These are phyloP conservation scores for Moricandia moricandioides DNA, from an alignment of 345 rosid genomes.

Conservation along the genomic window DNA sequence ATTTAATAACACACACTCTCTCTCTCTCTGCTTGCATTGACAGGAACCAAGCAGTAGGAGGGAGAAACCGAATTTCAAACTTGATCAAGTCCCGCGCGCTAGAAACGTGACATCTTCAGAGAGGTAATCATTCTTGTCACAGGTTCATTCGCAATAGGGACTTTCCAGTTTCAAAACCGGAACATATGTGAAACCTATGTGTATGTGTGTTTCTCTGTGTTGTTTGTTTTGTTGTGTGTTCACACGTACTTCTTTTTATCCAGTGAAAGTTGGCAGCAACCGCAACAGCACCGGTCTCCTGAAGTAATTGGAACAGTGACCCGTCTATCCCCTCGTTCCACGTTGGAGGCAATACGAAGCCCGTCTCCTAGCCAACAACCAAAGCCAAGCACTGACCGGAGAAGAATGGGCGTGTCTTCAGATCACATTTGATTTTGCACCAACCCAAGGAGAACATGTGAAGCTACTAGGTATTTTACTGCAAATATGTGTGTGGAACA, in stretches of 20 bases:
- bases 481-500: neutral
- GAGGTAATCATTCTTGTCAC: conserved; percentile 36
- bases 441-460: neutral
- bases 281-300: conserved; percentile 34
- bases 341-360: conserved; percentile 37
- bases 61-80: conserved; percentile 39
- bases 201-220: neutral
- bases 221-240: neutral
- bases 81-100: conserved; percentile 42
- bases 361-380: neutral
- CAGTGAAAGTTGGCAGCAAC: conserved; percentile 47
- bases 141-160: neutral
- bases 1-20: neutral
- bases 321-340: conserved; percentile 50
- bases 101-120: conserved; percentile 42
- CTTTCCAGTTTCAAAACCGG: neutral
- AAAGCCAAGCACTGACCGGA: neutral
- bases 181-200: conserved; percentile 7
- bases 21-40: neutral
- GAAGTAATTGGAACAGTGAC: conserved; percentile 37
- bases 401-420: neutral
- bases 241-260: conserved; percentile 37
- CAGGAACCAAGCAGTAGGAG: conserved; percentile 56
- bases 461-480: neutral
- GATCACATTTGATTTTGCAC: neutral